Percentiles rank a stretch among this genome's conserved stretches.
phyloP scores from a whole-genome alignment of 208 protist species.

The Acanthamoeba divionensis region DNA sequence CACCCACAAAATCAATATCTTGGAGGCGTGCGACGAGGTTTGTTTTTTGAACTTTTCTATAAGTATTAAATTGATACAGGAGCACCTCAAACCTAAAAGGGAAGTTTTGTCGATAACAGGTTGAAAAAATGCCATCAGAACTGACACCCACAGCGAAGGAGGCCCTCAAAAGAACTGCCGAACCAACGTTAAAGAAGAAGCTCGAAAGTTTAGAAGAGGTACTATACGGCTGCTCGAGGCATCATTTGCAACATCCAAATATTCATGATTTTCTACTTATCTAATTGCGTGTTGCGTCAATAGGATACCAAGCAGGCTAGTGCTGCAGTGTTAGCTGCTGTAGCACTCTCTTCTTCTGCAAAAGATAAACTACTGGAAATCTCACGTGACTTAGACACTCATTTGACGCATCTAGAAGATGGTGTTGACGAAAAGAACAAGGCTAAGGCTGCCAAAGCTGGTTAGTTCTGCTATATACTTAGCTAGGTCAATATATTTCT shows the following conservation, averaged over 20 bases:
- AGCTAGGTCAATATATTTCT: no score
- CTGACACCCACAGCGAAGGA: slow-evolving; percentile 14
- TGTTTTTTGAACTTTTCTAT: no score
- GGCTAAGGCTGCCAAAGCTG: neutral
- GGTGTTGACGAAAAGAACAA: slow-evolving; percentile 29
- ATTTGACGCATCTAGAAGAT: slow-evolving; percentile 31
- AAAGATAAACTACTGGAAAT: slow-evolving; percentile 28
- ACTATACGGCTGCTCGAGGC: neutral
- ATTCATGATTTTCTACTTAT: neutral
- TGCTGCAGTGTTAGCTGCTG: neutral
- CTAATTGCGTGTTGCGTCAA: neutral
- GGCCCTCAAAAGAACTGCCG: neutral
- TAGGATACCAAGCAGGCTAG: neutral
- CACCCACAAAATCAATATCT: slow-evolving; percentile 34
- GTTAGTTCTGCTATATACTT: neutral
- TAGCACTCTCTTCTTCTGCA: slow-evolving; percentile 7
- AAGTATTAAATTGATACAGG: no score
- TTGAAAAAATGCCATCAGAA: slow-evolving; percentile 44
- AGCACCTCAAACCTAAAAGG: no score
- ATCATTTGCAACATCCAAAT: neutral
- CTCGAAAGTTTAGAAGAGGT: neutral
- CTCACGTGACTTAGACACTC: neutral
- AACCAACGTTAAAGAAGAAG: neutral
- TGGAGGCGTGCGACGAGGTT: slow-evolving; percentile 14
- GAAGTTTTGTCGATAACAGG: neutral